Evolutionary conservation across 805 yeast genomes (phyloP).

Genomic region (Groenewaldozyma salmanticensis): DNA sequence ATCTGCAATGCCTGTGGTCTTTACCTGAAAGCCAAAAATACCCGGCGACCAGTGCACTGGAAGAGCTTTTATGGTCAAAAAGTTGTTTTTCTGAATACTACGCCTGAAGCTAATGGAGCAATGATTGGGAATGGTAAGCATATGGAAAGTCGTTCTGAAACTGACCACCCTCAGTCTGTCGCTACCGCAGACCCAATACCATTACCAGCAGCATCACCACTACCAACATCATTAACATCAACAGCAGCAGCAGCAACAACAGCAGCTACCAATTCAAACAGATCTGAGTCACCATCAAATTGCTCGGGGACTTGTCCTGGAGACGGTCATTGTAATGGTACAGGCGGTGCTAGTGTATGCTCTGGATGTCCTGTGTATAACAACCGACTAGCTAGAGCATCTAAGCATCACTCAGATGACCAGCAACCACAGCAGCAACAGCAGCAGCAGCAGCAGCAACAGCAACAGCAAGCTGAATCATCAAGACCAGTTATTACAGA

Average conservation of each 20-base stretch:
- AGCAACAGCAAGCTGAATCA: too few species aligned
- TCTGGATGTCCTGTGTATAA: constrained; percentile 77
- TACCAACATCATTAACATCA: not conserved
- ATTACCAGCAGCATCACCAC: constrained; percentile 13
- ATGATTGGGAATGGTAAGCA: too few species aligned
- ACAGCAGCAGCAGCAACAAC: constrained; percentile 12
- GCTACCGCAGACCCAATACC: constrained; percentile 12
- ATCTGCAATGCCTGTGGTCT: constrained; percentile 96
- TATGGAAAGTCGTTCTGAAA: too few species aligned
- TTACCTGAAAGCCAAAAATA: constrained; percentile 49
- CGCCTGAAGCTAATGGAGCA: not conserved
- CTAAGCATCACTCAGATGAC: constrained; percentile 2
- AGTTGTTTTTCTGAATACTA: not conserved
- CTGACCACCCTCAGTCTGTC: constrained; percentile 28
- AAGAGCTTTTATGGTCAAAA: constrained; percentile 23
- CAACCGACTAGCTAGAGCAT: constrained; percentile 36
- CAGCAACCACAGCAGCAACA: constrained; percentile 2
- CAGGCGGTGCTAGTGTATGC: constrained; percentile 76
- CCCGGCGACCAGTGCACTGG: constrained; percentile 56
- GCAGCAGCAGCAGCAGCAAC: constrained; percentile 7
- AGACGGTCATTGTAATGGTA: constrained; percentile 76
- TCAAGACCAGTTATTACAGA: not conserved
- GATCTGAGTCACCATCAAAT: constrained; percentile 1
- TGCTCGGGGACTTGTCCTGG: constrained; percentile 55
- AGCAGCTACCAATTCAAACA: constrained; percentile 13